Evolutionary conservation across 2,329 filamentous ascomycete species (phyloP).

Genomic region (Lasiodiplodia theobromae): DNA sequence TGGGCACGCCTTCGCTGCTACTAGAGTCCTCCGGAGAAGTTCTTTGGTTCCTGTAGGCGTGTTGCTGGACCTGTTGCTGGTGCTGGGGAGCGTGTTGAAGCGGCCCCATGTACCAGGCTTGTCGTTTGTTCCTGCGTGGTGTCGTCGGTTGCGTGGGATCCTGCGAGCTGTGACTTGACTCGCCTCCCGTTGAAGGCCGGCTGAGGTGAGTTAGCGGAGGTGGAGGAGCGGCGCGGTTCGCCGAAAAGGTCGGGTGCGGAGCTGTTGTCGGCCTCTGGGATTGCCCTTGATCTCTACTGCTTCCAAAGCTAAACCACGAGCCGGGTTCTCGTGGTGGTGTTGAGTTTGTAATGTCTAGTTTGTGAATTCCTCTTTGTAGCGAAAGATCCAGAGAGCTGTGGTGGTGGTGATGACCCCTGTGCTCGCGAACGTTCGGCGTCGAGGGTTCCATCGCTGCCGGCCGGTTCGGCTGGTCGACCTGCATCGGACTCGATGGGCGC

Average conservation of each 20-base stretch:
- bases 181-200: constrained; percentile 40
- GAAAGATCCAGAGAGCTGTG: constrained; percentile 67
- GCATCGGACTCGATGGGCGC: constrained; percentile 77
- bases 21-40: constrained; percentile 64
- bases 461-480: constrained; percentile 66
- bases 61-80: constrained; percentile 31
- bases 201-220: constrained; percentile 36
- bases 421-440: constrained; percentile 37
- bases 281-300: constrained; percentile 35
- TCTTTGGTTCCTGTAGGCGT: constrained; percentile 47
- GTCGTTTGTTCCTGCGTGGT: constrained; percentile 68
- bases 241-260: constrained; percentile 45
- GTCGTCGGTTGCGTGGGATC: constrained; percentile 51
- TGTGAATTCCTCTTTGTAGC: constrained; percentile 70
- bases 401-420: constrained; percentile 33
- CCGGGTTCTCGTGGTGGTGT: constrained; percentile 44
- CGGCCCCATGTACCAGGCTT: constrained; percentile 76
- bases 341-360: constrained; percentile 67
- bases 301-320: constrained; percentile 42
- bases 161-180: constrained; percentile 46
- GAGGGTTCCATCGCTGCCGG: constrained; percentile 46
- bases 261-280: constrained; percentile 43
- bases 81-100: constrained; percentile 36
- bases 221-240: constrained; percentile 33
- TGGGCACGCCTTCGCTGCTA: constrained; percentile 62